A percentile compares a stretch with the other conserved stretches of the same genome.
phyloP scores from a whole-genome alignment of 208 protist species.

The Acanthamoeba divionensis region DNA sequence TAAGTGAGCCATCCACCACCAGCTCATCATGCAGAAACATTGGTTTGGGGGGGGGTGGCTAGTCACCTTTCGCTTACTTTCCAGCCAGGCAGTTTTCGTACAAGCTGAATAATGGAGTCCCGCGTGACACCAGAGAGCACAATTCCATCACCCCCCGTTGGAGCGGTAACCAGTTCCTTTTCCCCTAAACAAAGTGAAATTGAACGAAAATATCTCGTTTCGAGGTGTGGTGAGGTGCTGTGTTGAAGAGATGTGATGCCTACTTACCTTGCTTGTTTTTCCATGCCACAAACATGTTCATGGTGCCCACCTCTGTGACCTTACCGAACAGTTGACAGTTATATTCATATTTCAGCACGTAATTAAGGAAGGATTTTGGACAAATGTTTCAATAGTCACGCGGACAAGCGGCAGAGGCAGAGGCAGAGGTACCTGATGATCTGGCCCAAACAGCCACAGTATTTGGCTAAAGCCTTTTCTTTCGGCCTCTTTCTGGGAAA shows the following conservation, averaged over 20 bases:
- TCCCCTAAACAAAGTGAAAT: constrained; percentile 61
- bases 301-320: constrained; percentile 96
- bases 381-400: too few relatives aligned
- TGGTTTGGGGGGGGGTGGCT: neutral
- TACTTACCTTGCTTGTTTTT: constrained; percentile 80
- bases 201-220: neutral
- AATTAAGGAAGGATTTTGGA: too few relatives aligned
- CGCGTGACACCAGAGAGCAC: constrained; percentile 95
- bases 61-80: constrained; percentile 77
- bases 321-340: too few relatives aligned
- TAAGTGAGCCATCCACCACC: neutral
- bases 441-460: constrained; percentile 90
- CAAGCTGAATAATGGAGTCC: constrained; percentile 91
- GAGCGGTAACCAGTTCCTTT: constrained; percentile 91
- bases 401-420: too few relatives aligned
- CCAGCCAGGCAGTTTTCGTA: constrained; percentile 83
- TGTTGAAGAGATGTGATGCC: neutral
- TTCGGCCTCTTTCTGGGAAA: constrained; percentile 83
- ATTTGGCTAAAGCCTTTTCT: constrained; percentile 93
- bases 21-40: neutral
- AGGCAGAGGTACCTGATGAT: constrained; percentile 35
- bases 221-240: constrained; percentile 67
- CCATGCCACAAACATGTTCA: constrained; percentile 96
- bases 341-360: too few relatives aligned
- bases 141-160: constrained; percentile 86